Percentiles rank a stretch among this genome's conserved stretches.
Conservation (phyloP, 2,329 filamentous ascomycete species). For the Pseudogymnoascus verrucosus region DNA sequence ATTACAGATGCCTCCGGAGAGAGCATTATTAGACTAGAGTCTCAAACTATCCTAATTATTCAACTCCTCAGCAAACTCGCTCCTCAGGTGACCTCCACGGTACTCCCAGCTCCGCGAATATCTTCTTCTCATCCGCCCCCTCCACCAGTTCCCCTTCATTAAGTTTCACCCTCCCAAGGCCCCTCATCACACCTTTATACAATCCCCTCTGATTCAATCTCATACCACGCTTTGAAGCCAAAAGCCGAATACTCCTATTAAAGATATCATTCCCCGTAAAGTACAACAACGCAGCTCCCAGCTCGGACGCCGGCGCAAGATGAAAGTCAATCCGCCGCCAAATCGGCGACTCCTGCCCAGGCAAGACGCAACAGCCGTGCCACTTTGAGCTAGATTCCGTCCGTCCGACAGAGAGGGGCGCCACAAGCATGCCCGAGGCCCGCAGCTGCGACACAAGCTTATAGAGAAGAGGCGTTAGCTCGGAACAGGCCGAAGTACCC, state of each 20-base stretch:
- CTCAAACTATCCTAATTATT: not conserved
- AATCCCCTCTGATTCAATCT: conserved; percentile 76
- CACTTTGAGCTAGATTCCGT: conserved; percentile 62
- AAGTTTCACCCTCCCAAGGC: conserved; percentile 47
- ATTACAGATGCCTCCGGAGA: not conserved
- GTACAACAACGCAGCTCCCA: conserved; percentile 83
- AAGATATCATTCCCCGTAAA: conserved; percentile 96
- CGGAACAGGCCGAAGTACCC: conserved; percentile 41
- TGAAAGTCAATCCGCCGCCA: conserved; percentile 84
- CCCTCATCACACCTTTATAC: conserved; percentile 61
- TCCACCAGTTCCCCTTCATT: conserved; percentile 66
- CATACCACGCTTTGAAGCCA: conserved; percentile 77
- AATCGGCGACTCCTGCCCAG: conserved; percentile 36
- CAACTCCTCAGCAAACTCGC: conserved; percentile 53
- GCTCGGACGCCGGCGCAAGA: conserved; percentile 68
- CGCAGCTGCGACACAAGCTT: conserved; percentile 56
- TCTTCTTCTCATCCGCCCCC: conserved; percentile 64
- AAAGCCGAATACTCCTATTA: conserved; percentile 73
- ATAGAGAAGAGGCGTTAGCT: conserved; percentile 56
- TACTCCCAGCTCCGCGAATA: conserved; percentile 77
- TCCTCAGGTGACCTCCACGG: conserved; percentile 73
- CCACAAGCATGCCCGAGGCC: conserved; percentile 57
- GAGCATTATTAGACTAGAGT: conserved; percentile 2
- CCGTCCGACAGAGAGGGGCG: conserved; percentile 52
- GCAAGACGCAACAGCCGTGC: conserved; percentile 76